A percentile compares a stretch with the other conserved stretches of the same genome.
Evolutionary conservation across 345 rosid genomes (phyloP).

Genomic region (Salix caprea): DNA sequence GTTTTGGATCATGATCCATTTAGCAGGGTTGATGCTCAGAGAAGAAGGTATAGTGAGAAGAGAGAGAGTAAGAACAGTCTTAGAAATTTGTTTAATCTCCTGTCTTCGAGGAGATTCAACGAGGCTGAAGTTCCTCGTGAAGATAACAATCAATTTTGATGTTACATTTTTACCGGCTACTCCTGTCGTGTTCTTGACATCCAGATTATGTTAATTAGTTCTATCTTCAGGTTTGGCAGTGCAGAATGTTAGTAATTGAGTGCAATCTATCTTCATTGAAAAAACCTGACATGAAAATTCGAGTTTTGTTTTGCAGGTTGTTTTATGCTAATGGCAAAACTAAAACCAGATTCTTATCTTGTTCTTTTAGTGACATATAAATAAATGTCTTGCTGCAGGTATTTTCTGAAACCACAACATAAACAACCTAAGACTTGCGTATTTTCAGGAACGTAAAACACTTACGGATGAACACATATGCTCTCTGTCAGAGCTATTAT

Average conservation of each 20-base stretch:
- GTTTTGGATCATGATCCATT: constrained; percentile 28
- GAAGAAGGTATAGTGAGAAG: constrained; percentile 12
- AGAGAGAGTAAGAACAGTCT: constrained; percentile 60
- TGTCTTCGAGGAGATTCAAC: constrained; percentile 50
- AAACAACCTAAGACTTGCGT: not conserved
- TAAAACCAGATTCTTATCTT: not conserved
- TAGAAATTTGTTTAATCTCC: constrained; percentile 50
- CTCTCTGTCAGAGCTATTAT: not conserved
- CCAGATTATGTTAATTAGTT: not conserved
- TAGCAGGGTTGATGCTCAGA: constrained; percentile 7
- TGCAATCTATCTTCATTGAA: not conserved
- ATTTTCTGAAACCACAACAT: not conserved
- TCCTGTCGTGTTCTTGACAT: no score
- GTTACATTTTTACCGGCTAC: not conserved
- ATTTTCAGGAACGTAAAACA: not conserved
- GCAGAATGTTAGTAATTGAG: not conserved
- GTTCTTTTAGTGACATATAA: not conserved
- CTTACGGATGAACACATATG: not conserved
- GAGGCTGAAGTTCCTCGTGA: constrained; percentile 17
- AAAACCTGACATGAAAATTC: not conserved
- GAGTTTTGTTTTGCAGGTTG: not conserved
- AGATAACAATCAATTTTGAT: constrained; percentile 11
- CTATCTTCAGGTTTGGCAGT: constrained; percentile 2
- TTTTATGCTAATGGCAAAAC: not conserved
- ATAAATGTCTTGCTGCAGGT: not conserved